Conservation (phyloP, 441 rosid species). For the Melastoma candidum region DNA sequence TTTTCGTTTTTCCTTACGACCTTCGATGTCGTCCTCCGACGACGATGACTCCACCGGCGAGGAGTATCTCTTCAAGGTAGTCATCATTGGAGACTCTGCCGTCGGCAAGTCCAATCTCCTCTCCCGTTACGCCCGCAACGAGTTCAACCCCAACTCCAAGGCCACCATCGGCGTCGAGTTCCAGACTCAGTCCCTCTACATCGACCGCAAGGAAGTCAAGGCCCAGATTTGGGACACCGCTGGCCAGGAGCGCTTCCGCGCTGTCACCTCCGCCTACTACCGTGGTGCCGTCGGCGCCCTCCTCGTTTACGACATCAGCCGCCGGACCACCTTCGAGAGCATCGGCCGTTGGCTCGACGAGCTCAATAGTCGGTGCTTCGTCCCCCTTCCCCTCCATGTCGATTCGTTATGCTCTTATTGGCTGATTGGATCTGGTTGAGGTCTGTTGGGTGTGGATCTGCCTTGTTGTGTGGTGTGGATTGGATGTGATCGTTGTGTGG, state of each 20-base stretch:
- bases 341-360: slow-evolving; percentile 56
- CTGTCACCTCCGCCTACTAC: slow-evolving; percentile 65
- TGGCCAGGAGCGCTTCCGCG: slow-evolving; percentile 58
- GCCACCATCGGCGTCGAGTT: slow-evolving; percentile 61
- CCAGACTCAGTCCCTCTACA: slow-evolving; percentile 60
- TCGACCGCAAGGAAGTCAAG: slow-evolving; percentile 50
- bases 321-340: slow-evolving; percentile 45
- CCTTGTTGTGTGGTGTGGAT: too few relatives aligned
- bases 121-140: slow-evolving; percentile 53
- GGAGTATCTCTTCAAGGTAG: slow-evolving; percentile 61
- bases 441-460: too few relatives aligned
- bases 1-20: too few relatives aligned
- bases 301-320: slow-evolving; percentile 45
- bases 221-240: slow-evolving; percentile 80
- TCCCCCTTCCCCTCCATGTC: background rate
- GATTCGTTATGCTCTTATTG: too few relatives aligned
- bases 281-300: slow-evolving; percentile 64
- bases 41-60: slow-evolving; percentile 38
- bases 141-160: slow-evolving; percentile 58
- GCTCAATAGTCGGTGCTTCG: slow-evolving; percentile 35
- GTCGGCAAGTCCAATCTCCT: slow-evolving; percentile 59
- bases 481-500: too few relatives aligned
- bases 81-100: slow-evolving; percentile 56
- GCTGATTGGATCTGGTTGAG: too few relatives aligned
- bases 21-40: slow-evolving; percentile 45